Evolutionary conservation across 2,329 filamentous ascomycete genomes (phyloP).

Genomic region (Xylaria arbuscula): DNA sequence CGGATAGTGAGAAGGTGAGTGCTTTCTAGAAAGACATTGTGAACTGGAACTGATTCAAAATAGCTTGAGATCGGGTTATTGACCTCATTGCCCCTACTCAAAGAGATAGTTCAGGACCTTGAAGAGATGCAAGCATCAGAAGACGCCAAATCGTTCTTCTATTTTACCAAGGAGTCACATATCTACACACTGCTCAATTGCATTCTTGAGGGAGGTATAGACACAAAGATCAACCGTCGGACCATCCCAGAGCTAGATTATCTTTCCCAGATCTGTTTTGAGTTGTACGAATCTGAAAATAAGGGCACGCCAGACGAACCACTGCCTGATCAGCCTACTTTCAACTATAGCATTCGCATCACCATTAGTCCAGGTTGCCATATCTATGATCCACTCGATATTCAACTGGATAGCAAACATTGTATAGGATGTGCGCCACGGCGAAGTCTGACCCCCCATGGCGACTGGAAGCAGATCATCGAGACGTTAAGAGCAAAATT

Average conservation of each 20-base stretch:
- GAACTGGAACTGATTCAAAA: conserved; percentile 34
- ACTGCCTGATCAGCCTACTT: conserved; percentile 73
- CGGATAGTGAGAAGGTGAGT: conserved; percentile 82
- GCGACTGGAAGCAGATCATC: conserved; percentile 96
- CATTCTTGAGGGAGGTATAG: conserved; percentile 94
- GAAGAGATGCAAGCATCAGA: conserved; percentile 97
- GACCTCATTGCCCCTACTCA: conserved; percentile 90
- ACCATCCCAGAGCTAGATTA: conserved; percentile 98
- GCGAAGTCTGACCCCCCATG: conserved; percentile 87
- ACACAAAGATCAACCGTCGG: conserved; percentile 95
- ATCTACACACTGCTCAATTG: conserved; percentile 98
- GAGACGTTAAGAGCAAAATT: conserved; percentile 95
- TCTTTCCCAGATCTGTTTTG: conserved; percentile 96
- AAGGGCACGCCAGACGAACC: conserved; percentile 59
- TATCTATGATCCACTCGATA: conserved; percentile 94
- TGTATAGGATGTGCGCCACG: conserved; percentile 95
- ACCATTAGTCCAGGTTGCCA: conserved; percentile 96
- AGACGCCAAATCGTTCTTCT: conserved; percentile 95
- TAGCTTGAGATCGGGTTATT: conserved; percentile 93
- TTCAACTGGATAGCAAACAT: conserved; percentile 95
- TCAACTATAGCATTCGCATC: conserved; percentile 96
- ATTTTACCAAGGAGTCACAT: conserved; percentile 99
- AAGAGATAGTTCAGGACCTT: conserved; percentile 95
- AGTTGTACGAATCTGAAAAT: conserved; percentile 95
- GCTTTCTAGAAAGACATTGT: not conserved